Conservation (phyloP, 805 yeast genomes). For the Kluyveromyces siamensis region DNA sequence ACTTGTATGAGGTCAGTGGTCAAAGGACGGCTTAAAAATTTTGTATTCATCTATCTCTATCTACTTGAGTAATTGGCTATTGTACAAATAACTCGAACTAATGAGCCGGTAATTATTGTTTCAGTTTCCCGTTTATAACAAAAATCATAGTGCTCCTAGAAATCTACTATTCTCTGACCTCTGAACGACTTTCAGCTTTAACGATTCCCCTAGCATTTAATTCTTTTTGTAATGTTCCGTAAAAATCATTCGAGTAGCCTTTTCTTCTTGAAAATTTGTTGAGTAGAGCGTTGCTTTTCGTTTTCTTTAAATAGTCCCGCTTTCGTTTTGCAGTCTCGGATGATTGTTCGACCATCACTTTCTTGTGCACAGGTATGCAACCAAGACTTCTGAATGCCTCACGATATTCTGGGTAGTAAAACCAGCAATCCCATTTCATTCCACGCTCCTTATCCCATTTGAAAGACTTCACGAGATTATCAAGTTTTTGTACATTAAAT, state of each 20-base stretch:
- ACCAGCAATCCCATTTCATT: slow-evolving; percentile 13
- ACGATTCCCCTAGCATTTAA: slow-evolving; percentile 16
- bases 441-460: slow-evolving; percentile 5
- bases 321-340: slow-evolving; percentile 7
- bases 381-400: slow-evolving; percentile 16
- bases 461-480: slow-evolving; percentile 1
- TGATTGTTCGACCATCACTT: not conserved
- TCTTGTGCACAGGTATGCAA: slow-evolving; percentile 12
- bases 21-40: no score
- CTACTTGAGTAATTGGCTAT: no score
- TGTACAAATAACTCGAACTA: no score
- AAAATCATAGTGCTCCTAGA: no score
- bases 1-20: no score
- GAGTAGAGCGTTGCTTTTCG: slow-evolving; percentile 16
- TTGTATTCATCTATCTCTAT: no score
- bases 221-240: slow-evolving; percentile 24
- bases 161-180: not conserved
- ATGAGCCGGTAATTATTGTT: no score
- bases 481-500: slow-evolving; percentile 3
- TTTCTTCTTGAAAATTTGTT: slow-evolving; percentile 24
- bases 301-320: slow-evolving; percentile 11
- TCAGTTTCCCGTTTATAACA: no score
- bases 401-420: slow-evolving; percentile 4
- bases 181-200: not conserved
- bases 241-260: slow-evolving; percentile 27